Conservation (phyloP, 2,329 filamentous ascomycete genomes). For the Colletotrichum aenigma region DNA sequence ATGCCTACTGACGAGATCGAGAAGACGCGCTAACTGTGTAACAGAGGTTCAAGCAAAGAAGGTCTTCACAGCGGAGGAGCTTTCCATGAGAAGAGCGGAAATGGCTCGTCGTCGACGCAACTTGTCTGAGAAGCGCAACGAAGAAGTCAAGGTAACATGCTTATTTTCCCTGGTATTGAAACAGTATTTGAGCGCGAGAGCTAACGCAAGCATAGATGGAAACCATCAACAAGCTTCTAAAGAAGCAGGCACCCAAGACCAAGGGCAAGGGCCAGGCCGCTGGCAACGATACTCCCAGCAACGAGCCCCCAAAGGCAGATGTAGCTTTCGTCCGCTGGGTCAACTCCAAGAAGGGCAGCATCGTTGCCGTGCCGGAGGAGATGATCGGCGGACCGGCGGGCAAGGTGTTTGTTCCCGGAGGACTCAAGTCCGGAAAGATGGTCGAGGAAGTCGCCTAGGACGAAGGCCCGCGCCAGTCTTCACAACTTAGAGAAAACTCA, state of each 20-base stretch:
- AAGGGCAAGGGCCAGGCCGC: constrained; percentile 54
- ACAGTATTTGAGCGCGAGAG: background rate
- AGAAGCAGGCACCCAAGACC: constrained; percentile 82
- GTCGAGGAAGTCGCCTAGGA: constrained; percentile 58
- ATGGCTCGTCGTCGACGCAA: constrained; percentile 67
- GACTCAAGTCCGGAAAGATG: constrained; percentile 49
- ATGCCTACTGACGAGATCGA: background rate
- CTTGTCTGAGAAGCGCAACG: constrained; percentile 67
- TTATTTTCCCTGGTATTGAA: background rate
- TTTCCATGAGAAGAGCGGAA: constrained; percentile 66
- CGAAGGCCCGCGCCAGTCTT: background rate
- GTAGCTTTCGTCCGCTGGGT: constrained; percentile 74
- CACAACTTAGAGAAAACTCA: background rate
- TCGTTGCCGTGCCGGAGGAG: constrained; percentile 69
- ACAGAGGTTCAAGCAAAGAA: constrained; percentile 69
- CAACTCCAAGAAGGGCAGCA: constrained; percentile 67
- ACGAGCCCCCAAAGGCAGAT: constrained; percentile 53
- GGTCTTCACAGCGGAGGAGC: constrained; percentile 63
- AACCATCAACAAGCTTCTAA: constrained; percentile 88
- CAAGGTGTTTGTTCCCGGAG: constrained; percentile 53
- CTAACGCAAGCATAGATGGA: constrained; percentile 65
- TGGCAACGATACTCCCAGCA: constrained; percentile 54
- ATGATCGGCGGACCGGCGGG: constrained; percentile 70
- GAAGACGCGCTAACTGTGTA: constrained; percentile 7
- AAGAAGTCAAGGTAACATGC: constrained; percentile 62